Base-by-base conservation (phyloP, 177 flowering plant species). In the Vitis hybrid region DNA sequence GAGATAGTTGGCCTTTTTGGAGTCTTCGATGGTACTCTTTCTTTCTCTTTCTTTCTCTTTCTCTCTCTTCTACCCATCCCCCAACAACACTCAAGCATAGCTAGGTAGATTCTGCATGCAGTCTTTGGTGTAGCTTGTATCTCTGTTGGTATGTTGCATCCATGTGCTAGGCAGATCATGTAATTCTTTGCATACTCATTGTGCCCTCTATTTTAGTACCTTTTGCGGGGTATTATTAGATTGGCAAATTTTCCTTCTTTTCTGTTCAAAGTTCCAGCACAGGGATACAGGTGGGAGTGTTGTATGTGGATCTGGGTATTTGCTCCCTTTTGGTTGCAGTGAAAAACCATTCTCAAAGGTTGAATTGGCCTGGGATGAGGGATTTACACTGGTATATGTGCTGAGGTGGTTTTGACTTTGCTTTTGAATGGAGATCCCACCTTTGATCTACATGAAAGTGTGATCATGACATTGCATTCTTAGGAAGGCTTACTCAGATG, bases 1-100 rank as follows among this genome's bases (percentile, higher is more conserved):
- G 93, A 95, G 75, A 86, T 90, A 69, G 94, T 93, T 82, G 99
- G 98, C 61, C 91, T 95, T 0, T 95, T 95, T 84, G 99, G 99
- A 71, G 99, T 95, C 46, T 95, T 95, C 83, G 99, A 95, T 82
- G 99, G 99, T 94, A 78, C 35, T 19, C 19, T 19, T 19, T 19
- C 19, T 19, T 19, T 19, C 18, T 46, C 68, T 74, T 70, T 54
- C 64, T 70, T 68, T 64, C 62, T 62, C 70, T 57, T 46, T 65
- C 62, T 64, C 70, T 64, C 69, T 61, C 27, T 8, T 65, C 11
- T 24, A 5, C 50, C 15, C 8, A 56, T 30, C 5, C 6, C 50
- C 24, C 13, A 18, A 48, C 35, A 46, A 11, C 13, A 48, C 27
- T 12, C 52, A 65, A 52, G 8, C 67, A 24, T 64, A 12, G 56